Evolutionary conservation across 768 basidiomycete species (phyloP).

Genomic region (Omphalotus guepiniiformis): DNA sequence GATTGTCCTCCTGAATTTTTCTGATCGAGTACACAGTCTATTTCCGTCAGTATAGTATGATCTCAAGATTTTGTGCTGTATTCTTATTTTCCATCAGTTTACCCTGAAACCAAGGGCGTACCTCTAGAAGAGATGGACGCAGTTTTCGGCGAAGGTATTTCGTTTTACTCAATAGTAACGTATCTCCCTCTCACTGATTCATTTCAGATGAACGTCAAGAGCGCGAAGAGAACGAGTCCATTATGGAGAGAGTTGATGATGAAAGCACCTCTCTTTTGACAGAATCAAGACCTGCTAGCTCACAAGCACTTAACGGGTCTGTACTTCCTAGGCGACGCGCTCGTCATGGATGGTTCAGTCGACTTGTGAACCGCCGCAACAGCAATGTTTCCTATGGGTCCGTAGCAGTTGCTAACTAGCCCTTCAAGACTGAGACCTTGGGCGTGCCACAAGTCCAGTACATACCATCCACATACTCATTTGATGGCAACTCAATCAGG

Average conservation of each 20-base stretch:
- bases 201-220: constrained; percentile 44
- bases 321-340: constrained; percentile 18
- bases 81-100: constrained; percentile 41
- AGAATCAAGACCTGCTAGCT: constrained; percentile 22
- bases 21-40: constrained; percentile 49
- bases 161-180: neutral
- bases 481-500: too few relatives aligned
- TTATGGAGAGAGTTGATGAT: constrained; percentile 42
- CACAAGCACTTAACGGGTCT: constrained; percentile 26
- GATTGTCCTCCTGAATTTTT: constrained; percentile 7
- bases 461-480: too few relatives aligned
- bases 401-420: too few relatives aligned
- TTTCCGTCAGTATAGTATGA: constrained; percentile 52
- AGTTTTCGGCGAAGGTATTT: constrained; percentile 82
- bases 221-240: constrained; percentile 61
- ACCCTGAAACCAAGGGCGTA: constrained; percentile 84
- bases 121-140: constrained; percentile 90
- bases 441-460: too few relatives aligned
- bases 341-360: constrained; percentile 44
- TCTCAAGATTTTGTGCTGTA: neutral
- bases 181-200: neutral
- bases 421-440: too few relatives aligned
- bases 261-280: constrained; percentile 26
- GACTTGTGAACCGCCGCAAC: too few relatives aligned
- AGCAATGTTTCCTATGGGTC: too few relatives aligned